Evolutionary conservation across 192 early-diverging fungal genomes (phyloP).

Genomic region (Backusella macrospora): DNA sequence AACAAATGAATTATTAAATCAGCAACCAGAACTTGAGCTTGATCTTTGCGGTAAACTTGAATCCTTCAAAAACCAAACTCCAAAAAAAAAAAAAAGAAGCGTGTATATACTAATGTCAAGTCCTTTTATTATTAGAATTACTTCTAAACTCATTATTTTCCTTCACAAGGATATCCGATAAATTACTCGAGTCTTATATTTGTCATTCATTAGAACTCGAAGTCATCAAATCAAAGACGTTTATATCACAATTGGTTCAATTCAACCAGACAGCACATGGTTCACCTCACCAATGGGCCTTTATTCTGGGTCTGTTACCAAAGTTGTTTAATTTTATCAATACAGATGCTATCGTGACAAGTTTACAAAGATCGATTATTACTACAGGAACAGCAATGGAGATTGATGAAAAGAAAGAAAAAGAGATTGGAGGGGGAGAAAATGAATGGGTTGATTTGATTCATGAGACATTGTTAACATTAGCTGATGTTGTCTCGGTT

Average conservation of each 20-base stretch:
- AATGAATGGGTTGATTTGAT: slow-evolving; percentile 18
- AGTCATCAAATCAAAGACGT: slow-evolving; percentile 19
- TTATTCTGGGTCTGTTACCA: slow-evolving; percentile 23
- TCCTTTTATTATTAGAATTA: slow-evolving; percentile 9
- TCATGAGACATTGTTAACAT: not conserved
- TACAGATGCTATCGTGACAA: not conserved
- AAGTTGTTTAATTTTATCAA: slow-evolving; percentile 1
- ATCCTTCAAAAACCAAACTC: not conserved
- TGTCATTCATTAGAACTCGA: slow-evolving; percentile 17
- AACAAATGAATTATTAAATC: slow-evolving; percentile 25
- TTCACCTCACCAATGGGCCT: slow-evolving; percentile 33
- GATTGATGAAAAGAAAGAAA: not conserved
- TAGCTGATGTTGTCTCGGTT: slow-evolving; percentile 18
- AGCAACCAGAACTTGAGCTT: not conserved
- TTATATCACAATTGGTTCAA: slow-evolving; percentile 12
- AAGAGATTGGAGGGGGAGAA: not conserved
- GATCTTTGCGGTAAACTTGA: slow-evolving; percentile 29
- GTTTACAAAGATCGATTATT: not conserved
- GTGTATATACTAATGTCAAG: not conserved
- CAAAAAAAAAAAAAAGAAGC: not conserved
- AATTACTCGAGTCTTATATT: slow-evolving; percentile 37
- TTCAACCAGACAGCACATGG: slow-evolving; percentile 14
- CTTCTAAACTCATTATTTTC: slow-evolving; percentile 32
- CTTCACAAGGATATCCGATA: slow-evolving; percentile 12
- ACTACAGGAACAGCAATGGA: too few relatives aligned